Evolutionary conservation across 2,329 filamentous ascomycete species (phyloP).

Genomic region (Penicillium sp.): DNA sequence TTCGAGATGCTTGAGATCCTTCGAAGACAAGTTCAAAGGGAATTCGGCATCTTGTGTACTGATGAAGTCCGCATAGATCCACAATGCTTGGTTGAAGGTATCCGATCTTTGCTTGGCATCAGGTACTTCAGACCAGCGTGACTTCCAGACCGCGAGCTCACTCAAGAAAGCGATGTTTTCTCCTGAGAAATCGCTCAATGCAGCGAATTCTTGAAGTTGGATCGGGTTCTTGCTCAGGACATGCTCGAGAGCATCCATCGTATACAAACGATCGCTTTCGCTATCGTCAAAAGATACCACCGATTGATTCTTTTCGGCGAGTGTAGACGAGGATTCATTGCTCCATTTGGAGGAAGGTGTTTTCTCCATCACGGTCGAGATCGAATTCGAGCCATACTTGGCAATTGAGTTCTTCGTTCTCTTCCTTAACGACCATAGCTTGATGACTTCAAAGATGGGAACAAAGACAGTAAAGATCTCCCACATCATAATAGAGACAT

Average conservation of each 20-base stretch:
- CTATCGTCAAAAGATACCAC: neutral
- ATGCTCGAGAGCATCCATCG: constrained; percentile 9
- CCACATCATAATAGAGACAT: constrained; percentile 9
- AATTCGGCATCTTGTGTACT: constrained; percentile 10
- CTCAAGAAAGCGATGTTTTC: neutral
- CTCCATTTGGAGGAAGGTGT: neutral
- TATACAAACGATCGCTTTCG: constrained; percentile 4
- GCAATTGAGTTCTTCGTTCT: neutral
- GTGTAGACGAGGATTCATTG: constrained; percentile 4
- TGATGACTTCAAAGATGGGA: constrained; percentile 6
- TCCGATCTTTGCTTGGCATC: neutral
- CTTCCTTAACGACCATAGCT: neutral
- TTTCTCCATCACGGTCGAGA: neutral
- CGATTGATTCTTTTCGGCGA: neutral
- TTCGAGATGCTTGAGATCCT: neutral
- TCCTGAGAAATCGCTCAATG: neutral
- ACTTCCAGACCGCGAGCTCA: neutral
- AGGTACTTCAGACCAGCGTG: neutral
- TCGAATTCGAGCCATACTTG: neutral
- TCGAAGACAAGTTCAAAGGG: constrained; percentile 10
- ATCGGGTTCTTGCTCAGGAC: constrained; percentile 1
- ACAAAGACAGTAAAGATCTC: constrained; percentile 11
- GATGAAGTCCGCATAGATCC: constrained; percentile 7
- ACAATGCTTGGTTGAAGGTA: constrained; percentile 8
- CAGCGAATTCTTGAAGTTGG: neutral